These are phyloP conservation scores for Trichocomaceae sp. DNA, from an alignment of 2,329 filamentous ascomycete genomes.

Conservation along the genomic window DNA sequence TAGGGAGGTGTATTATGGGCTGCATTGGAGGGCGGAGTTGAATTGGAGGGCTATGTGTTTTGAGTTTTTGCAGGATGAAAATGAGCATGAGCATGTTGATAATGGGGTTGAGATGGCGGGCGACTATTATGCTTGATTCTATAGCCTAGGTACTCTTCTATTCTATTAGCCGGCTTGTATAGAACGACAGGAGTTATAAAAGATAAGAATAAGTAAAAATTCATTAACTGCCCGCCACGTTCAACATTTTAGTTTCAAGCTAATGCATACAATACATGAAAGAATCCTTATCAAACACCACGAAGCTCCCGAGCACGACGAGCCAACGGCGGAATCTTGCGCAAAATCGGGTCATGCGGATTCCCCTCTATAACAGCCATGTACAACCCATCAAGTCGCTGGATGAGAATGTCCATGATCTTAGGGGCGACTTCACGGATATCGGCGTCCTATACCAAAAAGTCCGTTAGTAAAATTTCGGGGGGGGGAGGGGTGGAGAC, in stretches of 20 bases:
- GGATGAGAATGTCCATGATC: slow-evolving; percentile 54
- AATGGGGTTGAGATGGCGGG: slow-evolving; percentile 4
- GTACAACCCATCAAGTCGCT: slow-evolving; percentile 52
- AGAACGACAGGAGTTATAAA: too few relatives aligned
- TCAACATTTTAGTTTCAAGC: too few relatives aligned
- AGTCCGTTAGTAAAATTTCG: background rate
- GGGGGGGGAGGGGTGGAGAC: slow-evolving; percentile 15
- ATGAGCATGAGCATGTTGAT: slow-evolving; percentile 8
- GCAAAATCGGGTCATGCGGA: slow-evolving; percentile 47
- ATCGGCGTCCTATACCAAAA: slow-evolving; percentile 42
- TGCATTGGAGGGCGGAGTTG: slow-evolving; percentile 57
- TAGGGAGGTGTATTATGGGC: slow-evolving; percentile 43
- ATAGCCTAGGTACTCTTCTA: too few relatives aligned
- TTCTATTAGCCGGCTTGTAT: too few relatives aligned
- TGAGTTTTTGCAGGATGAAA: slow-evolving; percentile 38
- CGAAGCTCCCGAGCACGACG: slow-evolving; percentile 37
- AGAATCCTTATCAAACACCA: slow-evolving; percentile 4
- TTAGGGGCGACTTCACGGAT: slow-evolving; percentile 51
- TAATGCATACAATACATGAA: background rate
- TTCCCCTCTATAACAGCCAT: slow-evolving; percentile 50
- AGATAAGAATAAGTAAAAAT: background rate
- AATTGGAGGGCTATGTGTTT: slow-evolving; percentile 47
- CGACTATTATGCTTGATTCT: slow-evolving; percentile 9
- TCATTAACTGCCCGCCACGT: background rate
- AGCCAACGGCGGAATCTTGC: slow-evolving; percentile 44